Percentiles rank a stretch among this genome's conserved stretches.
These are phyloP conservation scores for Lolium perenne DNA, from an alignment of 176 grass and related monocot species.

Conservation along the genomic window DNA sequence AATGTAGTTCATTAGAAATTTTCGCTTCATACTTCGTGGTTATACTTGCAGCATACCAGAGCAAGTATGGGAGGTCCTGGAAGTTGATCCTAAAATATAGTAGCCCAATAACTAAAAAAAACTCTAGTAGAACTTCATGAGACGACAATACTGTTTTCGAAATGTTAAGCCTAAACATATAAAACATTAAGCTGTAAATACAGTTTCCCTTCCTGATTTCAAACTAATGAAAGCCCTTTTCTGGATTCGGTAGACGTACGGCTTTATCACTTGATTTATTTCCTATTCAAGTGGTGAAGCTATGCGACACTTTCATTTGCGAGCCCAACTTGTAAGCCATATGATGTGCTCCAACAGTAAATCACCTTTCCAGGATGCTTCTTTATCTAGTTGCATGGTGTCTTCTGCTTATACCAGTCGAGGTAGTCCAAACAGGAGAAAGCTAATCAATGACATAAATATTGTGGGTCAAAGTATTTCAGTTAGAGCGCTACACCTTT, in stretches of 20 bases:
- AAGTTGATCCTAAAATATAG: not conserved
- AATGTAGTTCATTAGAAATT: not conserved
- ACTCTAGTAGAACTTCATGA: not conserved
- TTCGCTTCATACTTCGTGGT: not conserved
- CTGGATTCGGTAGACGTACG: not conserved
- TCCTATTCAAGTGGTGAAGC: not conserved
- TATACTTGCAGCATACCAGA: not conserved
- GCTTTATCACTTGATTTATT: not conserved
- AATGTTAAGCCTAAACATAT: not conserved
- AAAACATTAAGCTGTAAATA: not conserved
- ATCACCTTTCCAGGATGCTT: not conserved
- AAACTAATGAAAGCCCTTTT: not conserved
- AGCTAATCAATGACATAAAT: not conserved
- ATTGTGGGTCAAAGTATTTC: not conserved
- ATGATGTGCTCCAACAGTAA: constrained; percentile 3
- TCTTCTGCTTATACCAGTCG: not conserved
- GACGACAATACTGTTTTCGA: not conserved
- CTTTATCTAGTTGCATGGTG: not conserved
- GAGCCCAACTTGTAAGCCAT: not conserved
- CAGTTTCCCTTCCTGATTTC: not conserved
- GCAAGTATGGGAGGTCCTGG: not conserved
- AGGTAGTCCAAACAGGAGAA: not conserved
- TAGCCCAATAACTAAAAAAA: not conserved
- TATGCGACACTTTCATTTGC: not conserved
- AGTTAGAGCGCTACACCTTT: not conserved